Conservation (phyloP, 306 rosid species). For the Prunus dulcis region DNA sequence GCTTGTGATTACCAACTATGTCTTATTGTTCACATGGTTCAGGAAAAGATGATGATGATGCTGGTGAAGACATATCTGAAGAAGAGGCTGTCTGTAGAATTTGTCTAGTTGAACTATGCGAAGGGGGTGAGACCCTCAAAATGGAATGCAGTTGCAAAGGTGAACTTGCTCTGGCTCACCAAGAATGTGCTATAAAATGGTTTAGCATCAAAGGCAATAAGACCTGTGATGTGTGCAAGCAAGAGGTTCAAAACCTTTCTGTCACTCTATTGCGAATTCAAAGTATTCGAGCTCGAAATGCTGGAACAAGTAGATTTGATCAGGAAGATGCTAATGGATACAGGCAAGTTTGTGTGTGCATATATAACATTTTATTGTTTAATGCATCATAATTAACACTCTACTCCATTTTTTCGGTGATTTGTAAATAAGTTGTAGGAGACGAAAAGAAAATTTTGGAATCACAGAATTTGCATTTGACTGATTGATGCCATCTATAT, state of each 20-base stretch:
- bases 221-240: slow-evolving; percentile 92
- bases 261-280: slow-evolving; percentile 86
- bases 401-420: not conserved
- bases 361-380: not conserved
- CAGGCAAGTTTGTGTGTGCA: slow-evolving; percentile 55
- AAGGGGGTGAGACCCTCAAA: slow-evolving; percentile 98
- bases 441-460: not conserved
- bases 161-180: slow-evolving; percentile 94
- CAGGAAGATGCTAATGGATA: slow-evolving; percentile 49
- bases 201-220: slow-evolving; percentile 93
- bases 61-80: slow-evolving; percentile 88
- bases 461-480: not conserved
- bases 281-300: slow-evolving; percentile 44
- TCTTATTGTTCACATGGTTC: slow-evolving; percentile 32
- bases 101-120: slow-evolving; percentile 85
- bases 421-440: not conserved
- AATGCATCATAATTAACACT: not conserved
- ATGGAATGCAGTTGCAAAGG: slow-evolving; percentile 99
- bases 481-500: not conserved
- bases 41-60: slow-evolving; percentile 46
- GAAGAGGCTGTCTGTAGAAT: slow-evolving; percentile 97
- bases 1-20: slow-evolving; percentile 11
- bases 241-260: slow-evolving; percentile 78
- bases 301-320: slow-evolving; percentile 45
- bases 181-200: slow-evolving; percentile 95